These are phyloP conservation scores for Alternaria sp. DNA, from an alignment of 2,329 filamentous ascomycete species.

Conservation along the genomic window DNA sequence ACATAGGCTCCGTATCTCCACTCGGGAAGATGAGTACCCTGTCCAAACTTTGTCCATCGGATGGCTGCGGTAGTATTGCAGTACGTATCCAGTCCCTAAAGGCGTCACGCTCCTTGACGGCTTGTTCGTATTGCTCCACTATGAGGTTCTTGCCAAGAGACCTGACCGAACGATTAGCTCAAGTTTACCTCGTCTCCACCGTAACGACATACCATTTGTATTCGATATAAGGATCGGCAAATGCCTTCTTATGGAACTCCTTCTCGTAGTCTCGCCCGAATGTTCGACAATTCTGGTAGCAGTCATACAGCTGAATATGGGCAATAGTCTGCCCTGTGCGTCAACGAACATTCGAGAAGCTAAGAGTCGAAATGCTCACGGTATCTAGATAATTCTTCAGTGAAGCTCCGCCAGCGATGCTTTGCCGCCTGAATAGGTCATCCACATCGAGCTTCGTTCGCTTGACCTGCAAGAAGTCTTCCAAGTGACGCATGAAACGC, in stretches of 20 bases:
- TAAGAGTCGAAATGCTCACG: rapidly evolving
- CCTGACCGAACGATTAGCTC: not conserved
- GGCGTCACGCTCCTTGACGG: not conserved
- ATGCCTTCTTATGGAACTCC: not conserved
- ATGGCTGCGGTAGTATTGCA: not conserved
- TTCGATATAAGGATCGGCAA: not conserved
- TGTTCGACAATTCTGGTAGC: not conserved
- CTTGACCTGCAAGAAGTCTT: not conserved
- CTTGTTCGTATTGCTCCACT: not conserved
- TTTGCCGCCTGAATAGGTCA: not conserved
- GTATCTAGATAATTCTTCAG: not conserved
- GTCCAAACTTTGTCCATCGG: not conserved
- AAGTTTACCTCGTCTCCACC: not conserved
- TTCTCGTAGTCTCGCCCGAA: not conserved
- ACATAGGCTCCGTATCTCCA: not conserved
- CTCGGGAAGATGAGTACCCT: not conserved
- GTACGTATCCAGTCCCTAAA: not conserved
- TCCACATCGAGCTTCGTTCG: not conserved
- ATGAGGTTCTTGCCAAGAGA: not conserved
- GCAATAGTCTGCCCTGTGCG: not conserved
- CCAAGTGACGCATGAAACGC: not conserved
- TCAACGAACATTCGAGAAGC: not conserved
- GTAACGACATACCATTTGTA: not conserved
- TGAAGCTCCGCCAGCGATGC: not conserved
- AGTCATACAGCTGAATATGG: not conserved